phyloP scores from a whole-genome alignment of 2,329 filamentous ascomycete genomes.

The Neospermospora avenae region DNA sequence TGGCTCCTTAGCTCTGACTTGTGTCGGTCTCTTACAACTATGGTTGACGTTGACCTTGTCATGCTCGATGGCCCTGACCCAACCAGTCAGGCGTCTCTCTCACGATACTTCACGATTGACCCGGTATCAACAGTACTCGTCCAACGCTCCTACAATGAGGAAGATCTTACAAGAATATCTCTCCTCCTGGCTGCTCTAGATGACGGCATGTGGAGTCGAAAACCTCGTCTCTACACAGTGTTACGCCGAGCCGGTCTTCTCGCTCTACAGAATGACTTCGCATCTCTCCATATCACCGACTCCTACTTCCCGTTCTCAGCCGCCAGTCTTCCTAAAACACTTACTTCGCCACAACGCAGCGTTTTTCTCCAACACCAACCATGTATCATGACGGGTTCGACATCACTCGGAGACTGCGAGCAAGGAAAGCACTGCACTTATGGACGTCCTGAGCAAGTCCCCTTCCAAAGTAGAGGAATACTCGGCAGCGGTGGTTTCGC shows the following conservation, averaged over 20 bases:
- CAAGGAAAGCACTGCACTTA: background rate
- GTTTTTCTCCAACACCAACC: background rate
- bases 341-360: background rate
- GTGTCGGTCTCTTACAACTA: background rate
- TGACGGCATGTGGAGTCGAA: background rate
- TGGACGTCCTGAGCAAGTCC: background rate
- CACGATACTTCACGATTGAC: background rate
- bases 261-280: background rate
- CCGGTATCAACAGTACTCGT: background rate
- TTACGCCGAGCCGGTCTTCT: background rate
- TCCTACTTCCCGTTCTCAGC: background rate
- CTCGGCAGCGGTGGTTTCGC: background rate
- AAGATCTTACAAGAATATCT: background rate
- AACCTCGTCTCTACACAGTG: background rate
- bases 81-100: background rate
- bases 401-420: background rate
- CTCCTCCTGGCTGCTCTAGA: background rate
- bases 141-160: background rate
- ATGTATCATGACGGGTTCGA: background rate
- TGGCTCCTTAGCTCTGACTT: no score
- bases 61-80: background rate
- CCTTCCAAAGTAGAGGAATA: background rate
- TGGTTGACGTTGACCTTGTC: background rate
- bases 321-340: background rate
- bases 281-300: background rate